phyloP scores from a whole-genome alignment of 164 flowering plant genomes.

The Litsea cubeba region DNA sequence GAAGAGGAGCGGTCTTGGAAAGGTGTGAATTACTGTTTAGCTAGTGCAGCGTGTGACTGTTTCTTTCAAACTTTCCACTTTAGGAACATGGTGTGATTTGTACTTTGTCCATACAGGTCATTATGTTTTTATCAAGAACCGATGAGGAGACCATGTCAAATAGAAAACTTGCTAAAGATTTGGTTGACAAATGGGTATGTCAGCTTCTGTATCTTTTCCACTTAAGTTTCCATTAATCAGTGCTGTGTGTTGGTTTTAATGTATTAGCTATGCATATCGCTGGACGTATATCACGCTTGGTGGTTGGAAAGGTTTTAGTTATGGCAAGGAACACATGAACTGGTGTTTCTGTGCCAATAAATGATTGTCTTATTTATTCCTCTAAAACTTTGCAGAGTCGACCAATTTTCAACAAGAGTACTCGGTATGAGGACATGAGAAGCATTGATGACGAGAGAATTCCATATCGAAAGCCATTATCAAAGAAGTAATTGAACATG shows the following conservation, averaged over 20 bases:
- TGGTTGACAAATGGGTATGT: slow-evolving; percentile 97
- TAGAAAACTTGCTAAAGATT: slow-evolving; percentile 88
- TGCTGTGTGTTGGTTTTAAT: not conserved
- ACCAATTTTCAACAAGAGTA: slow-evolving; percentile 94
- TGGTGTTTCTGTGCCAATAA: not conserved
- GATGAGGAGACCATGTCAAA: slow-evolving; percentile 91
- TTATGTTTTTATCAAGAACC: slow-evolving; percentile 93
- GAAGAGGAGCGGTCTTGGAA: slow-evolving; percentile 90
- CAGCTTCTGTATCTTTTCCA: not conserved
- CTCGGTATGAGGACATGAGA: slow-evolving; percentile 94
- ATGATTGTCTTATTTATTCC: not conserved
- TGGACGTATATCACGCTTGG: not conserved
- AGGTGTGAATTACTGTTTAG: slow-evolving; percentile 31
- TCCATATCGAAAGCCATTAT: slow-evolving; percentile 54
- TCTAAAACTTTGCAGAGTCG: slow-evolving; percentile 67
- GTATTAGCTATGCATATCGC: not conserved
- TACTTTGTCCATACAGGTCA: slow-evolving; percentile 54
- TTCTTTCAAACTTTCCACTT: not conserved
- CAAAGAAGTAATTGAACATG: slow-evolving; percentile 48
- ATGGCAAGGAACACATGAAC: not conserved
- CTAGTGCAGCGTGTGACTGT: not conserved
- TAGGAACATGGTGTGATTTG: not conserved
- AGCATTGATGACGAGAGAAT: slow-evolving; percentile 65
- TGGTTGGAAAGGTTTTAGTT: not conserved
- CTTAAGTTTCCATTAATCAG: not conserved